Evolutionary conservation across 164 flowering plant genomes (phyloP), one percentile per base, ranked within the genome.

Genomic region (Paratinospora sagittata): DNA sequence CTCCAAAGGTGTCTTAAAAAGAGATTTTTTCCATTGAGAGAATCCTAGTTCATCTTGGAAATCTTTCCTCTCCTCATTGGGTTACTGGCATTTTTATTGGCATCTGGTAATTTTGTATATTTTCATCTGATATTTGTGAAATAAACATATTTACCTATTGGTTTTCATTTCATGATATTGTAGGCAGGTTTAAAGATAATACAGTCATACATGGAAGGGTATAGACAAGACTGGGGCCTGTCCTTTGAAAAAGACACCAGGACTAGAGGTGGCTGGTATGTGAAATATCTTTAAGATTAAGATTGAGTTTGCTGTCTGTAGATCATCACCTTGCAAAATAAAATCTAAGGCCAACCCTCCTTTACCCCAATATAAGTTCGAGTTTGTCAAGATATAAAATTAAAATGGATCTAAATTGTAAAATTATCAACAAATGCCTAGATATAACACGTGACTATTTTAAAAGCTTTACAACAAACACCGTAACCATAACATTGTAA

Each of bases 151-250:
- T 60, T 33, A 33, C 69, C 74, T 16, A 26, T 67, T 55, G 65
- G 4, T 27, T 47, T 66, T 63, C 17, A 43, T 33, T 73, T 60
- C 19, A 3, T 72, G 39, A 65, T 49, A 61, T 67, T 70, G 45
- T 75, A 92, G 97, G 92, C 97, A 66, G 98, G 90, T 70, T 78
- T 90, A 75, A 92, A 90, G 87, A 90, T 95, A 70, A 86, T 95
- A 67, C 86, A 95, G 75, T 79, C 72, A 36, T 95, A 92, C 79
- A 83, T 92, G 88, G 97, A 92, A 83, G 97, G 98, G 45, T 95
- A 90, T 74, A 80, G 98, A 65, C 98, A 92, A 78, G 96, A 95
- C 76, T 95, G 97, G 98, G 83, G 76, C 63, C 95, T 95, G 80
- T 92, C 98, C 16, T 89, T 84, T 72, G 86, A 90, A 73, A 87